Evolutionary conservation across 2,329 filamentous ascomycete genomes (phyloP), one percentile per base, ranked within the genome.

Genomic region (Penicillium sp.): DNA sequence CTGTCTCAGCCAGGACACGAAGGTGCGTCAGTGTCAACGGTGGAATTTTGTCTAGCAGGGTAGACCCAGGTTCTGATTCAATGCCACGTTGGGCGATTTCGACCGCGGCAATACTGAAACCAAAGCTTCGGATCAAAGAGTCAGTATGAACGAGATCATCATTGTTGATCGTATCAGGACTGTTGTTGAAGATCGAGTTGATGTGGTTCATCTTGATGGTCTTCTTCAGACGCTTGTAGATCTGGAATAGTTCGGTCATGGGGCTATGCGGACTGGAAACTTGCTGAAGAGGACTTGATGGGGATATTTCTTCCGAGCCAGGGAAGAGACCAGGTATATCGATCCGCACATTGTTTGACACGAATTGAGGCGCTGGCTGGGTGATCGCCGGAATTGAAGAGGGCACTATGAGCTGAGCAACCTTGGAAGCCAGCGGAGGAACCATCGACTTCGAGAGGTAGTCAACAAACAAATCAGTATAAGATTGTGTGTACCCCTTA

Each of bases 41-140:
- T 0, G 95, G 88, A 51, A 98, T 89, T 67, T 88, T 92, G 63
- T 93, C 89, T 21, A 98, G 75, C 46, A 98, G 77, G 5, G 89
- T 93, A 73, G 86, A 82, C 53, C 90, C 88, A 47, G 85, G 83
- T 62, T 89, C 85, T 22, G 87, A 86, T 65, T 91, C 89, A 3
- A 91, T 81, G 7, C 95, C 95, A 65, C 95, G 89, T 72, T 97
- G 92, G 61, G 93, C 88, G 63, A 98, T 96, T 75, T 99, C 95
- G 4, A 90, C 87, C 0, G 92, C 87, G 9, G 92, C 88, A 57
- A 99, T 92, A 0, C 93, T 93, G 70, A 87, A 91, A 2, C 91
- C 93, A 14, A 97, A 86, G 58, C 67, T 77, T 56, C 71, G 72
- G 53, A 77, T 73, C 48, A 79, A 57, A 5, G 71, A 72, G 59